phyloP scores from a whole-genome alignment of 73 alveolate genomes.

The Paramecium biaurelia region DNA sequence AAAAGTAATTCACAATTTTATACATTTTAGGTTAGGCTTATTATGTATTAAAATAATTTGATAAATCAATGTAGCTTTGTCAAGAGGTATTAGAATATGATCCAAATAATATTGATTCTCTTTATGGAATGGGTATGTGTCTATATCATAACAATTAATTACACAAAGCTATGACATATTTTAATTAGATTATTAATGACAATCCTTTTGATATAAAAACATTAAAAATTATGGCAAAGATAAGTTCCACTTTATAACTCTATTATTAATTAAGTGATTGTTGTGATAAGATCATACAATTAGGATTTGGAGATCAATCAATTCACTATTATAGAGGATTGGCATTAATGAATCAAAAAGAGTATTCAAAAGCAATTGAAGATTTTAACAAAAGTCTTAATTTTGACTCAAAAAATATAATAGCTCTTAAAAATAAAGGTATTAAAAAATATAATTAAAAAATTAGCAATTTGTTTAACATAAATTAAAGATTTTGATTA shows the following conservation, averaged over 20 bases:
- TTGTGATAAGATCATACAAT: not conserved
- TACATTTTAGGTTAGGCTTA: not conserved
- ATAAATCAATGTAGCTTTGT: not conserved
- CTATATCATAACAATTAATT: not conserved
- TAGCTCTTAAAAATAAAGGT: not conserved
- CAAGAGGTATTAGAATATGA: not conserved
- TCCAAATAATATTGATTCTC: not conserved
- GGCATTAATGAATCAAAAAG: not conserved
- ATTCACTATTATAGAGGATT: not conserved
- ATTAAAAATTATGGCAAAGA: not conserved
- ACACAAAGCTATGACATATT: not conserved
- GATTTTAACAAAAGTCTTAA: not conserved
- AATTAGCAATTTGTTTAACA: not conserved
- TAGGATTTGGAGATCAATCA: not conserved
- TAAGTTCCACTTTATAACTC: not conserved
- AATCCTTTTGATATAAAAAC: not conserved
- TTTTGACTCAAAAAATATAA: not conserved
- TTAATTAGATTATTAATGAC: not conserved
- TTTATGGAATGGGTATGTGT: not conserved
- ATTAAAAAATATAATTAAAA: not conserved
- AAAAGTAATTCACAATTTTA: not conserved
- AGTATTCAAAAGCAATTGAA: not conserved
- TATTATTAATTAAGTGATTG: not conserved
- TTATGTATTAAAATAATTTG: not conserved
- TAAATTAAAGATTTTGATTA: not conserved